Evolutionary conservation across 2,329 filamentous ascomycete genomes (phyloP).

Genomic region (Fusarium sp.): DNA sequence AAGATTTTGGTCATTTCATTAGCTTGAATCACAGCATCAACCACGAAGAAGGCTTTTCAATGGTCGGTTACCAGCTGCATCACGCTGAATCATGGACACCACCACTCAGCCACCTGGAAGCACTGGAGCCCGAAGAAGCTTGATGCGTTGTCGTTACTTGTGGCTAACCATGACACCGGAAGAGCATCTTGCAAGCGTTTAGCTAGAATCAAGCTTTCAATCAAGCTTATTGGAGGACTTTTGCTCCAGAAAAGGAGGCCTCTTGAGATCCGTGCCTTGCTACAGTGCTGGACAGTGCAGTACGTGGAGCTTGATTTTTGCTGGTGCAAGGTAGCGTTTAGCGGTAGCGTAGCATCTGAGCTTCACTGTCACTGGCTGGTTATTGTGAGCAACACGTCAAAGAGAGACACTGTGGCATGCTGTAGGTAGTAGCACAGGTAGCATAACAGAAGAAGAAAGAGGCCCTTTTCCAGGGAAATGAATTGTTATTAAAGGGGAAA

Average conservation of each 20-base stretch:
- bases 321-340: not conserved
- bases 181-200: not conserved
- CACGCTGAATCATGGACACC: slow-evolving; percentile 17
- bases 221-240: slow-evolving; percentile 27
- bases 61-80: slow-evolving; percentile 4
- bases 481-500: slow-evolving; percentile 17
- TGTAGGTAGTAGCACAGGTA: not conserved
- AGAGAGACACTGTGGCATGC: not conserved
- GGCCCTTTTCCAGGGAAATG: slow-evolving; percentile 28
- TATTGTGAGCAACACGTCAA: too few species aligned
- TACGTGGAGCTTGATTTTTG: not conserved
- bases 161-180: slow-evolving; percentile 13
- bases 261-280: slow-evolving; percentile 19
- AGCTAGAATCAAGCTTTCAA: slow-evolving; percentile 10
- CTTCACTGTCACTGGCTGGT: too few species aligned
- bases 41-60: not conserved
- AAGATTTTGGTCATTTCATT: slow-evolving; percentile 7
- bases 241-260: slow-evolving; percentile 26
- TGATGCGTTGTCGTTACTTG: not conserved
- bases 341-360: slow-evolving; percentile 1
- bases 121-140: not conserved
- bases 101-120: not conserved
- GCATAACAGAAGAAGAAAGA: not conserved
- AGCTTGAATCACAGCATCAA: not conserved
- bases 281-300: not conserved